Evolutionary conservation across 208 protist genomes (phyloP).

Genomic region (Leishmania guyanensis): DNA sequence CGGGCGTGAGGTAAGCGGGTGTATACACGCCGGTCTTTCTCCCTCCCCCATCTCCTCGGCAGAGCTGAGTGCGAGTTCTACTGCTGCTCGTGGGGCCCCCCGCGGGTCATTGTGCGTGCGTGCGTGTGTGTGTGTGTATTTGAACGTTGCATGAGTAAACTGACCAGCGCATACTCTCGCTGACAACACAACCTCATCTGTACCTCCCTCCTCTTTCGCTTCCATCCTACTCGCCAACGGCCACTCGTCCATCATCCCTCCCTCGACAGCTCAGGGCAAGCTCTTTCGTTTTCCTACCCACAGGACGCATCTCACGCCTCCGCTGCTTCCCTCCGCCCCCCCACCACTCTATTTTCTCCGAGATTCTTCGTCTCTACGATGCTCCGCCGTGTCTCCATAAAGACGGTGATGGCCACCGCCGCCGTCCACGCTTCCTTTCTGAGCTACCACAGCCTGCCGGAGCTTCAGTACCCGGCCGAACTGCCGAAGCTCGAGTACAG

Average conservation of each 20-base stretch:
- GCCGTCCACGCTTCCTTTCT: constrained; percentile 1
- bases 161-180: background rate
- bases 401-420: constrained; percentile 17
- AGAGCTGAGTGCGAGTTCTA: background rate
- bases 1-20: background rate
- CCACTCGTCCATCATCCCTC: background rate
- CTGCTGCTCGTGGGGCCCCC: background rate
- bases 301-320: background rate
- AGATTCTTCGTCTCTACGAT: background rate
- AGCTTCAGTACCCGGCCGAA: constrained; percentile 72
- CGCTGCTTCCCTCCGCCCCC: background rate
- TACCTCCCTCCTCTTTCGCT: background rate
- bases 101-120: no score
- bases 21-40: background rate
- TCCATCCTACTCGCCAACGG: background rate
- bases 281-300: background rate
- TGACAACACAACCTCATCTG: background rate
- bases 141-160: background rate
- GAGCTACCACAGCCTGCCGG: constrained; percentile 59
- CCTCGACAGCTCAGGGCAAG: background rate
- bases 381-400: constrained; percentile 20
- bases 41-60: background rate
- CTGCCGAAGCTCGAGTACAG: constrained; percentile 74
- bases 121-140: background rate
- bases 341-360: background rate